phyloP scores from a whole-genome alignment of 257 asterid species.

The Lantana camara region DNA sequence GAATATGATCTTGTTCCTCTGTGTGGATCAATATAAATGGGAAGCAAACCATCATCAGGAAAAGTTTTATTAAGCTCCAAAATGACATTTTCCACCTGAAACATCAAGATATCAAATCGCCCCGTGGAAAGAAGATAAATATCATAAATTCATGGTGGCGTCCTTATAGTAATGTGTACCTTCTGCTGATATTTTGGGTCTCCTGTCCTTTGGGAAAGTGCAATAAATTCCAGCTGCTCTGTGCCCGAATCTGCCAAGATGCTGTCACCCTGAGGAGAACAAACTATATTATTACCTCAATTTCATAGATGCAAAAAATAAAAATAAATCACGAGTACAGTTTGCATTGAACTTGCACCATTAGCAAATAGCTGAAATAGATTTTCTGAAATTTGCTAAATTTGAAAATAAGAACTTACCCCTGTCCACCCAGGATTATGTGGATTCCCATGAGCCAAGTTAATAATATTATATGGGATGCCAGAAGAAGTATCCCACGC shows the following conservation, averaged over 20 bases:
- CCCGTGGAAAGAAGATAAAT: constrained; percentile 17
- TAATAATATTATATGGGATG: constrained; percentile 87
- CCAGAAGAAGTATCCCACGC: constrained; percentile 98
- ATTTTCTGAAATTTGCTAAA: not conserved
- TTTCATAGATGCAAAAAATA: constrained; percentile 1
- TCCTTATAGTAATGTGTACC: constrained; percentile 32
- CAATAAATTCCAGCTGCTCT: constrained; percentile 97
- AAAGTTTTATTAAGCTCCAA: constrained; percentile 83
- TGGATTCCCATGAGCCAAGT: constrained; percentile 88
- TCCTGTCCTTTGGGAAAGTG: constrained; percentile 96
- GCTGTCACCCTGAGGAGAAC: constrained; percentile 81
- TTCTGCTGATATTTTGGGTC: constrained; percentile 87
- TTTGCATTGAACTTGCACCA: constrained; percentile 2
- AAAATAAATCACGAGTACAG: constrained; percentile 13
- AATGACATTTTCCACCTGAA: constrained; percentile 93
- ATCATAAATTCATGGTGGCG: constrained; percentile 5
- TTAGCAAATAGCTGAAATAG: not conserved
- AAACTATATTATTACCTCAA: constrained; percentile 8
- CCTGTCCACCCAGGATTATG: constrained; percentile 99
- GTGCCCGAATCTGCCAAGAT: constrained; percentile 98
- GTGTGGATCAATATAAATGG: constrained; percentile 85
- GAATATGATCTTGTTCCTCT: constrained; percentile 75
- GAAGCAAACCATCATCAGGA: constrained; percentile 95
- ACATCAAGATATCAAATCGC: constrained; percentile 27
- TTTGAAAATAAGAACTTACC: constrained; percentile 48